A percentile compares a stretch with the other conserved stretches of the same genome.
phyloP scores from a whole-genome alignment of 768 basidiomycete genomes.

The Kwoniella newhampshirensis region DNA sequence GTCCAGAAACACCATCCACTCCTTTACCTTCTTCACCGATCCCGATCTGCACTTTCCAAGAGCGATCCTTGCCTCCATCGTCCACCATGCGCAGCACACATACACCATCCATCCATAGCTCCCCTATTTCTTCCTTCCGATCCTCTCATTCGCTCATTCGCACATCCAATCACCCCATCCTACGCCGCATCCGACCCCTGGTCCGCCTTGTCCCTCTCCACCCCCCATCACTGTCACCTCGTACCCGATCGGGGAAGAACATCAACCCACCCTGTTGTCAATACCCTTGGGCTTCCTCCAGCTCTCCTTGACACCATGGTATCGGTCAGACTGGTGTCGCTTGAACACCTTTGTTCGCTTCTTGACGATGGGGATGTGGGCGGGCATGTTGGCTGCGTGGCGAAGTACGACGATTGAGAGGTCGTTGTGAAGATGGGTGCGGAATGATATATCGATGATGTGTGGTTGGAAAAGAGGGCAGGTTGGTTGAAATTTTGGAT shows the following conservation, averaged over 20 bases:
- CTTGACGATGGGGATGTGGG: slow-evolving; percentile 72
- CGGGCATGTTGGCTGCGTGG: slow-evolving; percentile 41
- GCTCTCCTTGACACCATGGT: slow-evolving; percentile 93
- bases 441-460: background rate
- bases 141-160: no score
- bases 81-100: no score
- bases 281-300: slow-evolving; percentile 99
- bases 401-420: background rate
- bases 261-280: slow-evolving; percentile 84
- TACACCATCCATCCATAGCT: no score
- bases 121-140: no score
- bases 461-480: background rate
- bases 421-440: no score
- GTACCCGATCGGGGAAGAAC: background rate
- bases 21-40: no score
- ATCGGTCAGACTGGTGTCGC: slow-evolving; percentile 99
- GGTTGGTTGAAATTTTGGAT: background rate
- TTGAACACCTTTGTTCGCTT: slow-evolving; percentile 98
- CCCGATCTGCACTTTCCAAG: no score
- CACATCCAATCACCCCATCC: no score
- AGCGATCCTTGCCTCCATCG: no score
- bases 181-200: no score
- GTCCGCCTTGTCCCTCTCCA: background rate
- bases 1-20: no score
- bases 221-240: background rate